phyloP scores from a whole-genome alignment of 495 filamentous ascomycete species.

The Neurospora sp. region DNA sequence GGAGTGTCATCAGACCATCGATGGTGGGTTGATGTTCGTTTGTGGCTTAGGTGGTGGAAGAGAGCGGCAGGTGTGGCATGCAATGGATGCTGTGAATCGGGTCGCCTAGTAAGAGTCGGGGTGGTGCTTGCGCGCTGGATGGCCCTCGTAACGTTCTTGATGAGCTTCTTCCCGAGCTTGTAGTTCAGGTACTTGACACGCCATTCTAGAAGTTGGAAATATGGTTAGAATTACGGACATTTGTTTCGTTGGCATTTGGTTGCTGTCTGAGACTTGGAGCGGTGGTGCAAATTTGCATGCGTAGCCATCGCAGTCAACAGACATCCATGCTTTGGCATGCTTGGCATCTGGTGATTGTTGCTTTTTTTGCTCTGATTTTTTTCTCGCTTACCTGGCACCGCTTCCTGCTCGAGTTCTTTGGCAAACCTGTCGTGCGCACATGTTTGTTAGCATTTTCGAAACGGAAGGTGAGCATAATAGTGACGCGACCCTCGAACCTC shows the following conservation, averaged over 20 bases:
- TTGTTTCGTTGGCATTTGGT: background rate
- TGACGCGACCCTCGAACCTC: background rate
- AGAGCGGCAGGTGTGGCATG: slow-evolving; percentile 12
- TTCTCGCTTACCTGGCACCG: slow-evolving; percentile 52
- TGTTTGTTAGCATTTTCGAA: slow-evolving; percentile 5
- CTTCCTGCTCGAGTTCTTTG: slow-evolving; percentile 73
- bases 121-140: slow-evolving; percentile 51
- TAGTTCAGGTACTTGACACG: slow-evolving; percentile 86
- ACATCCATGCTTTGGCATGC: background rate
- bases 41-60: background rate
- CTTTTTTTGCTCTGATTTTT: background rate
- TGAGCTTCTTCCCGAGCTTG: slow-evolving; percentile 84
- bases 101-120: slow-evolving; percentile 25
- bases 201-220: slow-evolving; percentile 50
- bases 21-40: background rate
- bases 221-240: background rate
- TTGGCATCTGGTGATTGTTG: background rate
- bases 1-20: background rate
- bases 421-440: slow-evolving; percentile 37
- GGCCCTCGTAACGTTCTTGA: slow-evolving; percentile 70
- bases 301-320: background rate
- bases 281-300: background rate
- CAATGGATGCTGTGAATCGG: slow-evolving; percentile 8
- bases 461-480: background rate
- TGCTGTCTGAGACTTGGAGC: background rate